These are phyloP conservation scores for Globisporangium nunn DNA, from an alignment of 352 stramenopile species.

Conservation along the genomic window DNA sequence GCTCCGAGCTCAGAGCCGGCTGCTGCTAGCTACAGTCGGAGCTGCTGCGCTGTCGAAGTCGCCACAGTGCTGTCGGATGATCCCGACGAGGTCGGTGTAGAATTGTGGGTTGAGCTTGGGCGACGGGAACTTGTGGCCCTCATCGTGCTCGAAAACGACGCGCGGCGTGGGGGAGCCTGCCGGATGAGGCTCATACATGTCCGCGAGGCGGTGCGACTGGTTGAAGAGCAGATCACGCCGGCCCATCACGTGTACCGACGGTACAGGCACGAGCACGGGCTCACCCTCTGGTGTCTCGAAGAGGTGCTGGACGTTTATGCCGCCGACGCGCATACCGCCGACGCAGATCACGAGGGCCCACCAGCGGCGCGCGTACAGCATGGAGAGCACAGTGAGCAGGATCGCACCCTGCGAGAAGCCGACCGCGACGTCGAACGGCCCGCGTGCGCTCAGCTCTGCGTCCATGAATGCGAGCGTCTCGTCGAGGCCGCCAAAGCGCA, in stretches of 20 bases:
- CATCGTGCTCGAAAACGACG: conserved; percentile 33
- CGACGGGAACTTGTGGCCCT: conserved; percentile 37
- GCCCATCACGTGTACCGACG: conserved; percentile 26
- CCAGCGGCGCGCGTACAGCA: conserved; percentile 18
- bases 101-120: conserved; percentile 16
- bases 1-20: not conserved
- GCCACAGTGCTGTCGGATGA: conserved; percentile 22
- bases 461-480: conserved; percentile 27
- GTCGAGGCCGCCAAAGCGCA: conserved; percentile 20
- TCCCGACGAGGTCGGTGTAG: conserved; percentile 19
- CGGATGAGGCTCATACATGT: conserved; percentile 18
- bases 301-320: conserved; percentile 3
- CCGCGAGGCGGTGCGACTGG: conserved; percentile 14
- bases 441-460: conserved; percentile 19
- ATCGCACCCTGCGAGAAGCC: conserved; percentile 45
- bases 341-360: conserved; percentile 35
- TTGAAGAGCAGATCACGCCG: conserved; percentile 16
- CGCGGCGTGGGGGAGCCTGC: conserved; percentile 11
- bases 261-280: conserved; percentile 12
- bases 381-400: conserved; percentile 25
- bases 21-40: conserved; percentile 4
- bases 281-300: conserved; percentile 11
- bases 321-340: conserved; percentile 17
- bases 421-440: conserved; percentile 35
- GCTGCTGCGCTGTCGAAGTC: conserved; percentile 6